These are phyloP conservation scores for Handroanthus guayacan DNA, from an alignment of 257 asterid species.

Conservation along the genomic window DNA sequence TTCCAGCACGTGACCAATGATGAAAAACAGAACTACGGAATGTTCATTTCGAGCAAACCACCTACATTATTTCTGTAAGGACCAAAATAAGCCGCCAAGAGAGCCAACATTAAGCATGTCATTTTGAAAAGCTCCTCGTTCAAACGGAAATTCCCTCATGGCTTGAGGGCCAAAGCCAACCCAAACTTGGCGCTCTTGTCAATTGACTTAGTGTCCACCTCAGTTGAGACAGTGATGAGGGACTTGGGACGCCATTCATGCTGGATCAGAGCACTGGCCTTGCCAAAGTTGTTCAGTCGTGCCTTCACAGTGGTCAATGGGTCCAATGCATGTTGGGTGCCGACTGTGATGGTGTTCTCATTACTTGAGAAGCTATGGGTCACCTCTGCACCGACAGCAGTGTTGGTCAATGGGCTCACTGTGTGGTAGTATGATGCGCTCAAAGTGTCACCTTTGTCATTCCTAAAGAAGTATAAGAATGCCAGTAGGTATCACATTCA, in stretches of 20 bases:
- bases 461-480: constrained; percentile 39
- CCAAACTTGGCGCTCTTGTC: constrained; percentile 62
- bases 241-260: constrained; percentile 67
- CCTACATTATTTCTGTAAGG: constrained; percentile 51
- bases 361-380: constrained; percentile 57
- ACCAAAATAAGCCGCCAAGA: constrained; percentile 50
- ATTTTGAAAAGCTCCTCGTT: constrained; percentile 26
- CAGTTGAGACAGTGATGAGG: constrained; percentile 54
- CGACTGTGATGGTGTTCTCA: constrained; percentile 54
- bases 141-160: constrained; percentile 37
- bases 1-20: constrained; percentile 29
- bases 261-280: constrained; percentile 56
- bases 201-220: constrained; percentile 58
- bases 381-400: constrained; percentile 61
- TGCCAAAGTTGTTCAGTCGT: constrained; percentile 55
- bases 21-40: constrained; percentile 18
- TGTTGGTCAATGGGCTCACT: constrained; percentile 53
- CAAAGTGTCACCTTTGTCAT: constrained; percentile 53
- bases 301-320: constrained; percentile 58
- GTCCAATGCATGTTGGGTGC: constrained; percentile 55
- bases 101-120: constrained; percentile 28
- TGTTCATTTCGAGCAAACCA: constrained; percentile 36
- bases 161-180: constrained; percentile 58
- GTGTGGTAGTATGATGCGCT: constrained; percentile 57
- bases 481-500: neutral